Evolutionary conservation across 345 rosid species (phyloP).

Genomic region (Populus nigra): DNA sequence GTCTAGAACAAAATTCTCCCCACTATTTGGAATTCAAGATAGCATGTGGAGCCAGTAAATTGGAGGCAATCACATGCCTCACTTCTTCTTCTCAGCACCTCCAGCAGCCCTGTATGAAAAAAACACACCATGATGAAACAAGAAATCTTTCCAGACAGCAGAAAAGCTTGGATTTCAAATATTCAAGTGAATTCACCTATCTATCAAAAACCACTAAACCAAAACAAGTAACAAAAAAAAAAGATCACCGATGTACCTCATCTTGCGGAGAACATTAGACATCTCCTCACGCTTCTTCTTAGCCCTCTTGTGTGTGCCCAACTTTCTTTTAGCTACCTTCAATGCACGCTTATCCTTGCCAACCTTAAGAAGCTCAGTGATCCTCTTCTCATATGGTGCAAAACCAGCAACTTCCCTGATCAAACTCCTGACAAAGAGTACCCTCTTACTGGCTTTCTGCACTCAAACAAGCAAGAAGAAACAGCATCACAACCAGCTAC

Average conservation of each 20-base stretch:
- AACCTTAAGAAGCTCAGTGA: conserved; percentile 80
- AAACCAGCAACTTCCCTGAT: conserved; percentile 85
- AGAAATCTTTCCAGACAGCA: neutral
- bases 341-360: conserved; percentile 87
- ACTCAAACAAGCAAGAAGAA: neutral
- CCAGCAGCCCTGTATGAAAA: conserved; percentile 43
- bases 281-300: conserved; percentile 93
- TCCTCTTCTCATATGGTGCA: conserved; percentile 89
- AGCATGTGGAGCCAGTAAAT: neutral
- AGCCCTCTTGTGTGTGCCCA: conserved; percentile 92
- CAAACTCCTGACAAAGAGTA: conserved; percentile 58
- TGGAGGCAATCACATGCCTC: conserved; percentile 8
- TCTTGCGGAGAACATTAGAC: conserved; percentile 77
- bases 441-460: conserved; percentile 83
- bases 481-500: neutral
- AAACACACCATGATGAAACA: neutral
- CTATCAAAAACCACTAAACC: neutral
- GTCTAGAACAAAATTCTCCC: neutral
- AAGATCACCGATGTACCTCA: conserved; percentile 40
- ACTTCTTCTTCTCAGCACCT: conserved; percentile 60
- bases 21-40: neutral
- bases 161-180: neutral
- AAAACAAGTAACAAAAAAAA: neutral
- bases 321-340: conserved; percentile 80
- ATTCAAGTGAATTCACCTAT: neutral